Conservation (phyloP, 495 filamentous ascomycete genomes). For the Cenococcum geophilum region DNA sequence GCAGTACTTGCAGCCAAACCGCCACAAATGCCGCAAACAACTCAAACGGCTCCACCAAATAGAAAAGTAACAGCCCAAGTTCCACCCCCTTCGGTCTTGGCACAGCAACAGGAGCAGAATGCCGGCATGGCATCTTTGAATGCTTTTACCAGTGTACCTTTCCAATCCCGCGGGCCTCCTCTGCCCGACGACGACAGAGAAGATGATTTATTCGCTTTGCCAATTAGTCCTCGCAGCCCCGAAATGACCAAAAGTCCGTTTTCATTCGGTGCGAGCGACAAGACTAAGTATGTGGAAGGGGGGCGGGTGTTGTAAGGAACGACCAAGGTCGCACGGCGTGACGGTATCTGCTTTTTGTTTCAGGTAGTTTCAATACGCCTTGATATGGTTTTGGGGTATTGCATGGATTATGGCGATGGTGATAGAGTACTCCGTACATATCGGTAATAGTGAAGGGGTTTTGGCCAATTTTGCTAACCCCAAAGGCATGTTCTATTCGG, state of each 20-base stretch:
- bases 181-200: slow-evolving; percentile 44
- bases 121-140: slow-evolving; percentile 41
- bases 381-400: slow-evolving; percentile 4
- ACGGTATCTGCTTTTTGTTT: slow-evolving; percentile 2
- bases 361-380: neutral
- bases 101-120: slow-evolving; percentile 33
- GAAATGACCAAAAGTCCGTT: slow-evolving; percentile 74
- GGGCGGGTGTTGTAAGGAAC: slow-evolving; percentile 14
- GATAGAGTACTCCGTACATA: slow-evolving; percentile 15
- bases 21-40: slow-evolving; percentile 32
- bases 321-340: slow-evolving; percentile 5
- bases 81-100: slow-evolving; percentile 40
- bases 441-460: no score
- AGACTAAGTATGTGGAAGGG: slow-evolving; percentile 21
- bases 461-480: no score
- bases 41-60: neutral
- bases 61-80: slow-evolving; percentile 33
- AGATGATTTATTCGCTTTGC: slow-evolving; percentile 73
- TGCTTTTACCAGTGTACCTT: slow-evolving; percentile 22
- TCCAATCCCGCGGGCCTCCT: slow-evolving; percentile 24
- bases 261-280: slow-evolving; percentile 41
- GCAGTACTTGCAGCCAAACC: slow-evolving; percentile 31
- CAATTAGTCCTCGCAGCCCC: slow-evolving; percentile 71
- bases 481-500: no score
- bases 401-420: neutral